Base-by-base conservation (phyloP, 139 green algal genomes). In the Tetradesmus obliquus region DNA sequence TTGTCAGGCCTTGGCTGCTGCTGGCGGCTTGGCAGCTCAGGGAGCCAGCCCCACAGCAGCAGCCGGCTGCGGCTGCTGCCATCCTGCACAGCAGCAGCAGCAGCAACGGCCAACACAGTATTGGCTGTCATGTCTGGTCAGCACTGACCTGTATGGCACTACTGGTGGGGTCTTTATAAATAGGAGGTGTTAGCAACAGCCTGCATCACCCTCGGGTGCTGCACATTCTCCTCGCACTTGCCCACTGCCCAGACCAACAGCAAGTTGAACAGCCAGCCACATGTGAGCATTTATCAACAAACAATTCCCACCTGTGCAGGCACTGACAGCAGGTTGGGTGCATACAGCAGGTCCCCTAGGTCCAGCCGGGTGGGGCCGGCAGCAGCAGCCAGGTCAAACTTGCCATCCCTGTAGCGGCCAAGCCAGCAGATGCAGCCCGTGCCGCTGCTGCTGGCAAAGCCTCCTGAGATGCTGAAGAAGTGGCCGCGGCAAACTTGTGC, bases 11-110 rank as follows among this genome's bases (percentile, higher is more conserved):
- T 45, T 54, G 92, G 82, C 83, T 94, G 95, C n/a, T 45, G 53
- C 5, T 74, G 54, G 54, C 15, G 93, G 32, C 92, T 90, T 12
- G 95, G 92, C 80, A 94, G 88, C 90, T 97, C 96, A 80, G 95
- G 94, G 58, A 97, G 88, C 96, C 95, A 97, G 2, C 95, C 96
- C 95, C 94, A 97, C 79, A 97, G 85, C 55, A 97, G 60, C 85
- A 90, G 88, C 17, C 96, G 79, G 15, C 45, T 24, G 80, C 96
- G 79, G 15, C 45, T 24, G 80, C 51, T 10, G 51, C 9, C 51
- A n/a, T 17, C 74, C 55, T 91, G 87, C 6, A n/a, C 45, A 51
- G 3, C 4, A 9, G 1, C 51, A 58, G 80, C 12, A 22, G 66
- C 53, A 85, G 76, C n/a, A 53, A 45, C 19, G 54, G 13, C 20